Percentiles rank a stretch among this genome's conserved stretches.
phyloP scores from a whole-genome alignment of 208 protist genomes.

The Crithidia acanthocephali region DNA sequence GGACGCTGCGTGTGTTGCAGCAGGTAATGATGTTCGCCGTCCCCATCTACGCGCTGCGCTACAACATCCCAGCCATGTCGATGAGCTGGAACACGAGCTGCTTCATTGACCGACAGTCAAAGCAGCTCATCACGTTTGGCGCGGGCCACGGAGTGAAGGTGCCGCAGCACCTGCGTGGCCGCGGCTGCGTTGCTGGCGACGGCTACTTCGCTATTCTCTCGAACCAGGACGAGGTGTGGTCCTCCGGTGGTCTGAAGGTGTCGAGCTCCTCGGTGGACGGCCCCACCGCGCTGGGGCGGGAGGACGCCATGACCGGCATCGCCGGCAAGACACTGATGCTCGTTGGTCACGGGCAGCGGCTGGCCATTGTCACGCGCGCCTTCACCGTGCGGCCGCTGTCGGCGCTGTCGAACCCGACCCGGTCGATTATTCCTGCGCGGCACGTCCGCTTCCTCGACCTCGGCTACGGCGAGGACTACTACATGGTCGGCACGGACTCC shows the following conservation, averaged over 20 bases:
- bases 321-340: conserved; percentile 75
- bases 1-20: conserved; percentile 76
- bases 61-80: conserved; percentile 91
- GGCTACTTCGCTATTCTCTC: conserved; percentile 89
- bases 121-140: conserved; percentile 86
- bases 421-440: conserved; percentile 77
- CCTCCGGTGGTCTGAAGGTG: conserved; percentile 66
- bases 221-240: conserved; percentile 87
- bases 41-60: conserved; percentile 79
- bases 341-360: conserved; percentile 67
- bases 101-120: conserved; percentile 72
- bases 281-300: conserved; percentile 54
- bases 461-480: conserved; percentile 85
- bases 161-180: conserved; percentile 67
- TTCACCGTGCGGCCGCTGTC: conserved; percentile 86
- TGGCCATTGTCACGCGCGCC: conserved; percentile 72
- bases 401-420: conserved; percentile 65
- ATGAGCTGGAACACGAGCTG: conserved; percentile 88
- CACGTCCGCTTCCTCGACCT: conserved; percentile 80
- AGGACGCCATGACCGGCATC: conserved; percentile 71
- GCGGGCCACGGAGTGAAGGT: conserved; percentile 67
- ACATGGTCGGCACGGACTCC: conserved; percentile 88
- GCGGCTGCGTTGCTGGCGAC: conserved; percentile 85
- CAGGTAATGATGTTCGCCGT: conserved; percentile 89
- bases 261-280: conserved; percentile 45